phyloP scores from a whole-genome alignment of 257 asterid species.

The Jacaranda mimosifolia region DNA sequence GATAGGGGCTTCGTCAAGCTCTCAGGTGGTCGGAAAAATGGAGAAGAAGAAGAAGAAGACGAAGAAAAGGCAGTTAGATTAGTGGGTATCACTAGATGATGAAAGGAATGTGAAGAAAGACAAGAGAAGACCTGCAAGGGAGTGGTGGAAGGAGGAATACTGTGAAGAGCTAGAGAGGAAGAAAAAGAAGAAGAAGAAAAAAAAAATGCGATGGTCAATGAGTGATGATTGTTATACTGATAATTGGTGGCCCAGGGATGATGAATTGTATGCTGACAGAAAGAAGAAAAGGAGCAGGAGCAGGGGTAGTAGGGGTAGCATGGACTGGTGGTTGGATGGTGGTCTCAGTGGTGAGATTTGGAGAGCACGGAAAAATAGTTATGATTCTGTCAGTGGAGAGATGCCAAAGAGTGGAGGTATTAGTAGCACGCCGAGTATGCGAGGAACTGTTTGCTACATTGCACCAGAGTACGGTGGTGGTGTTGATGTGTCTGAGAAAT shows the following conservation, averaged over 20 bases:
- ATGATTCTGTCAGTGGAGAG: constrained; percentile 82
- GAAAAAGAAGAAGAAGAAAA: constrained; percentile 83
- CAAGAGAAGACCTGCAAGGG: constrained; percentile 93
- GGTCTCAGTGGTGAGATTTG: constrained; percentile 90
- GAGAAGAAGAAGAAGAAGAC: constrained; percentile 76
- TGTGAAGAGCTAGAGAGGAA: constrained; percentile 90
- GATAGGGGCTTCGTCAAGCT: constrained; percentile 75
- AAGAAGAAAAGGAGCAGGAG: constrained; percentile 71
- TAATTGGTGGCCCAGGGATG: constrained; percentile 74
- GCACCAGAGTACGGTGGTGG: constrained; percentile 93
- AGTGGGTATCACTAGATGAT: constrained; percentile 94
- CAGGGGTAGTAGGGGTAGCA: constrained; percentile 63
- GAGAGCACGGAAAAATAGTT: constrained; percentile 71
- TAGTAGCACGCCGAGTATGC: constrained; percentile 96
- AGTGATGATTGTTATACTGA: constrained; percentile 66
- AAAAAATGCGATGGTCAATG: constrained; percentile 48
- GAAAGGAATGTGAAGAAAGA: constrained; percentile 78
- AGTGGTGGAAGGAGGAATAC: constrained; percentile 99
- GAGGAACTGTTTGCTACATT: constrained; percentile 92
- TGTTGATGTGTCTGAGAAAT: constrained; percentile 79
- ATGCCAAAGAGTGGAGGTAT: constrained; percentile 84
- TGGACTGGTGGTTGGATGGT: constrained; percentile 97
- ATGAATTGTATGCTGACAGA: constrained; percentile 48
- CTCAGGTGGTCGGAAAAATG: constrained; percentile 45
- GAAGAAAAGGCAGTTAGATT: constrained; percentile 69